Conservation (phyloP, 192 early-diverging fungal species). For the Backusella tarrabulga region DNA sequence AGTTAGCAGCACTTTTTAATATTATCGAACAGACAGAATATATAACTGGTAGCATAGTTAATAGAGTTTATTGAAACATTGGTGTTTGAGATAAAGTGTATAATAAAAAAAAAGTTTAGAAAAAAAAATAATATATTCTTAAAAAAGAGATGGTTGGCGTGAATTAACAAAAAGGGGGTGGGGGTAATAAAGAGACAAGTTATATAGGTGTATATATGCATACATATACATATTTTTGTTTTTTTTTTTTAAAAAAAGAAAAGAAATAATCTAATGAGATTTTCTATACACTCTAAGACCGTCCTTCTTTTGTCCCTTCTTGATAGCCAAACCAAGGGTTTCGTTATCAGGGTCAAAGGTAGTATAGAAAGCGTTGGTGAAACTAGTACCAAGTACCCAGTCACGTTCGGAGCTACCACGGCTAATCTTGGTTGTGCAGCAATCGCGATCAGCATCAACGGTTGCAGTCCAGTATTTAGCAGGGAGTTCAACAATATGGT, state of each 20-base stretch:
- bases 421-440: slow-evolving; percentile 24
- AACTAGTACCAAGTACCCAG: slow-evolving; percentile 31
- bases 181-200: neutral
- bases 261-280: slow-evolving; percentile 5
- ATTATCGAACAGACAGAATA: neutral
- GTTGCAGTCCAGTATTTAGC: slow-evolving; percentile 33
- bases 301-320: slow-evolving; percentile 15
- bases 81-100: neutral
- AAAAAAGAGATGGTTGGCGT: slow-evolving; percentile 1
- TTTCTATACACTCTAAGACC: slow-evolving; percentile 28
- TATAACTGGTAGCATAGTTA: neutral
- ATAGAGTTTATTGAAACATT: neutral
- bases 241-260: neutral
- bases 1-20: neutral
- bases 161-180: neutral
- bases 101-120: neutral
- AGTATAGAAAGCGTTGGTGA: slow-evolving; percentile 38
- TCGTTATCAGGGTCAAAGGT: slow-evolving; percentile 32
- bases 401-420: slow-evolving; percentile 28
- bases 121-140: neutral
- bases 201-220: neutral
- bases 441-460: slow-evolving; percentile 27
- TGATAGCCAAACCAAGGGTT: slow-evolving; percentile 29
- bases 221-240: neutral
- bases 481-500: slow-evolving; percentile 28